A percentile compares a stretch with the other conserved stretches of the same genome.
Evolutionary conservation across 2,329 filamentous ascomycete genomes (phyloP).

Genomic region (Sphaerulina musiva): DNA sequence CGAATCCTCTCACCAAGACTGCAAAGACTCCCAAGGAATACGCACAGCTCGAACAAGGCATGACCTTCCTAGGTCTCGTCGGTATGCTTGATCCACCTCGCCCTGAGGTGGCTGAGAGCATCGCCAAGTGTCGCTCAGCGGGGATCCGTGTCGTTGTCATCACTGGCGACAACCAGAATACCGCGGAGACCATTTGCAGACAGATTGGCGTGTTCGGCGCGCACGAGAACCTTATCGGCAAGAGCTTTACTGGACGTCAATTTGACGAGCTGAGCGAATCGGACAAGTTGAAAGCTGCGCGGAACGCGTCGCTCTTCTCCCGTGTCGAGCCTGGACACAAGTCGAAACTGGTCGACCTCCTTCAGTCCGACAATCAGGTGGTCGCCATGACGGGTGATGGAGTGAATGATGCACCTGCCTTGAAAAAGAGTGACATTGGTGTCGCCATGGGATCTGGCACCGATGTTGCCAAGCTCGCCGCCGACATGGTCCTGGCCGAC

Average conservation of each 20-base stretch:
- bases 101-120: conserved; percentile 79
- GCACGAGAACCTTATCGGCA: conserved; percentile 75
- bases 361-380: conserved; percentile 86
- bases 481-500: conserved; percentile 97
- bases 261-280: conserved; percentile 76
- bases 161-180: conserved; percentile 96
- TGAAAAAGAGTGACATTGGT: conserved; percentile 98
- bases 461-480: conserved; percentile 90
- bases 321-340: conserved; percentile 94
- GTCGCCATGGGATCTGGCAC: conserved; percentile 98
- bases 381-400: conserved; percentile 99
- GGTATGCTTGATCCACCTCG: conserved; percentile 96
- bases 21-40: conserved; percentile 84
- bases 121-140: conserved; percentile 81
- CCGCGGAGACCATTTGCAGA: conserved; percentile 93
- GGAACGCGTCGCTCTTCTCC: conserved; percentile 84
- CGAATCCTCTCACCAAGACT: conserved; percentile 56
- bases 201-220: conserved; percentile 88
- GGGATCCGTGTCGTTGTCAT: conserved; percentile 97
- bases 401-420: conserved; percentile 92
- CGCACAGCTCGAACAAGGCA: conserved; percentile 77
- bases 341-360: conserved; percentile 92
- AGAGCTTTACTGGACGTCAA: conserved; percentile 91
- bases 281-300: conserved; percentile 78
- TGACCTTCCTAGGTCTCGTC: conserved; percentile 89